These are phyloP conservation scores for Obelidium mucronatum DNA, from an alignment of 192 early-diverging fungal genomes.

Conservation along the genomic window DNA sequence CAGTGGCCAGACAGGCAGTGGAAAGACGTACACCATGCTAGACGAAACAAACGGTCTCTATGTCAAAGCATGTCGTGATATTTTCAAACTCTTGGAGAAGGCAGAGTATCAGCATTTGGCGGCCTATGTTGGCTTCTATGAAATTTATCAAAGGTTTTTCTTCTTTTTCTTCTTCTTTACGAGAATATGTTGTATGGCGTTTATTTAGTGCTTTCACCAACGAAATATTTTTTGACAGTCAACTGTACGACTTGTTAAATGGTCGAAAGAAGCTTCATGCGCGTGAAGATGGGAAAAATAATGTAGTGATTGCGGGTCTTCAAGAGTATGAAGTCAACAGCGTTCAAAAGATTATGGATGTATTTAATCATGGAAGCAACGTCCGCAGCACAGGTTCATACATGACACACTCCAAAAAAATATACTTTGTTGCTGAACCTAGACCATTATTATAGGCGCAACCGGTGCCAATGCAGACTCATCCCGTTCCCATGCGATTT, in stretches of 20 bases:
- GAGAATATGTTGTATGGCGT: neutral
- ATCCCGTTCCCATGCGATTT: conserved; percentile 96
- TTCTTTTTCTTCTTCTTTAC: neutral
- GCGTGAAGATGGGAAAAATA: conserved; percentile 93
- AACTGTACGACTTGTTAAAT: conserved; percentile 93
- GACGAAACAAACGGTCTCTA: conserved; percentile 89
- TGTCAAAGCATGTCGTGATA: conserved; percentile 89
- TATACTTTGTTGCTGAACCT: neutral
- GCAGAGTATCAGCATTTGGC: conserved; percentile 78
- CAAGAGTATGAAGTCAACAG: conserved; percentile 87
- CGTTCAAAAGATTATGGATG: conserved; percentile 86
- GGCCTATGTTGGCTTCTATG: conserved; percentile 91
- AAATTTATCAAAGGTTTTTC: conserved; percentile 89
- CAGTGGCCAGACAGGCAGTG: conserved; percentile 89
- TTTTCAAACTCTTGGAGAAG: conserved; percentile 77
- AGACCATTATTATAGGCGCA: conserved; percentile 59
- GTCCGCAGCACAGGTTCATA: conserved; percentile 86
- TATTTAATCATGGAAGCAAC: conserved; percentile 92
- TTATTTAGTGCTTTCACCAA: too few species aligned
- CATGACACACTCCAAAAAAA: too few species aligned
- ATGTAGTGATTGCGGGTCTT: conserved; percentile 91
- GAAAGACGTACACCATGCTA: conserved; percentile 98
- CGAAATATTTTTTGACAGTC: conserved; percentile 50
- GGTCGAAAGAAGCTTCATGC: conserved; percentile 91
- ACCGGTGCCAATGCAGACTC: conserved; percentile 96